These are phyloP conservation scores for Stenocarpella maydis DNA, from an alignment of 2,329 filamentous ascomycete genomes.

Conservation along the genomic window DNA sequence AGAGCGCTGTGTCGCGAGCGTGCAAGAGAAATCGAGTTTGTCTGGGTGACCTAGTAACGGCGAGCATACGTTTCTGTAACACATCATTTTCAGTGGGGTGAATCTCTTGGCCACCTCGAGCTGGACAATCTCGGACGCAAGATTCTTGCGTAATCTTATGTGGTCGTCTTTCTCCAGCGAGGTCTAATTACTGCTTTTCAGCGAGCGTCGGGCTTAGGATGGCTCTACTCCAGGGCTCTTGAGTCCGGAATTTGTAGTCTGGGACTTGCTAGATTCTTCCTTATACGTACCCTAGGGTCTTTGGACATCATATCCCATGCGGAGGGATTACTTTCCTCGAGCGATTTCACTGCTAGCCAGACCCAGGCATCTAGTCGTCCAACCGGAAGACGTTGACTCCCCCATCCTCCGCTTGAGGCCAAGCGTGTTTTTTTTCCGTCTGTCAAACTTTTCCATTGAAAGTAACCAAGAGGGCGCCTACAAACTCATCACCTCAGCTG, in stretches of 20 bases:
- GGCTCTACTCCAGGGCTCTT: too few species aligned
- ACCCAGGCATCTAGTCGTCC: background rate
- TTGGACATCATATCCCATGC: background rate
- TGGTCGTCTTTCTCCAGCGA: too few species aligned
- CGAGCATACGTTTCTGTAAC: slow-evolving; percentile 31
- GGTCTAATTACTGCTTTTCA: too few species aligned
- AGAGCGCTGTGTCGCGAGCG: slow-evolving; percentile 33
- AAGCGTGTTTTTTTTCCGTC: slow-evolving; percentile 4
- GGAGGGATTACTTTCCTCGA: background rate
- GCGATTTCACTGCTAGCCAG: background rate
- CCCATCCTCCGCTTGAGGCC: background rate
- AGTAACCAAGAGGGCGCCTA: background rate
- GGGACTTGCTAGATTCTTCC: background rate
- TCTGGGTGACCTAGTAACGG: slow-evolving; percentile 30
- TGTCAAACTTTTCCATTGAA: background rate
- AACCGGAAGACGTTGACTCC: background rate
- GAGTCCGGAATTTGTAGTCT: too few species aligned
- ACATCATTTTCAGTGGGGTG: slow-evolving; percentile 29
- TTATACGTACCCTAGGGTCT: too few species aligned
- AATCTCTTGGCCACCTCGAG: slow-evolving; percentile 28
- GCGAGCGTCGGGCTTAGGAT: too few species aligned
- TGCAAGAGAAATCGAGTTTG: slow-evolving; percentile 36
- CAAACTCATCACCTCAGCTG: background rate
- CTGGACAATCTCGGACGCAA: slow-evolving; percentile 1
- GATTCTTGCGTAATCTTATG: background rate